Conservation (phyloP, 768 basidiomycete genomes). For the Lactifluus hygrophoroides region DNA sequence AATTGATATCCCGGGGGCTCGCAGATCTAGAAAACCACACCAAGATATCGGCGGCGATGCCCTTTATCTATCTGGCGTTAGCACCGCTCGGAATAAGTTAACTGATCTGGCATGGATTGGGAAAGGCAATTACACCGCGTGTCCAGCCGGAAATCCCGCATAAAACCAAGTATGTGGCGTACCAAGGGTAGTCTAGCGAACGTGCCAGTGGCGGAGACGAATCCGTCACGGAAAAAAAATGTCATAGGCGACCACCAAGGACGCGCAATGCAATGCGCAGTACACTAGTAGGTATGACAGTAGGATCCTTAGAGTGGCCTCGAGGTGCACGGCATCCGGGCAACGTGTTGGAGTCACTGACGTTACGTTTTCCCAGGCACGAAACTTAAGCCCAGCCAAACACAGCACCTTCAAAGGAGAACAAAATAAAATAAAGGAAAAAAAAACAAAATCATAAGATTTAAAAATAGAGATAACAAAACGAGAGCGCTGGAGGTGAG, state of each 20-base stretch:
- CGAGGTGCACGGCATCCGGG: slow-evolving; percentile 14
- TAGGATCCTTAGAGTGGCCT: neutral
- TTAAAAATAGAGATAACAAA: too few species aligned
- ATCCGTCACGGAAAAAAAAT: neutral
- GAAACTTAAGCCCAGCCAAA: neutral
- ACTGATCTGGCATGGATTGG: neutral
- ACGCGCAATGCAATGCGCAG: neutral
- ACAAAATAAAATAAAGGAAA: neutral
- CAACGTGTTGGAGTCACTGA: slow-evolving; percentile 10
- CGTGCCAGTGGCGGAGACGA: neutral
- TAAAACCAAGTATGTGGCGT: neutral
- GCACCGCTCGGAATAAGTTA: neutral
- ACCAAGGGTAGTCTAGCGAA: neutral
- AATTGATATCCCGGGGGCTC: slow-evolving; percentile 7
- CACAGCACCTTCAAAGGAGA: slow-evolving; percentile 10
- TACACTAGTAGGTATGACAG: neutral
- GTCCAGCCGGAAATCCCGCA: neutral
- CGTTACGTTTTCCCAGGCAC: slow-evolving; percentile 12
- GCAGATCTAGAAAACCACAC: neutral
- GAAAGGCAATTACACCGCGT: neutral
- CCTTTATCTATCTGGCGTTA: slow-evolving; percentile 12
- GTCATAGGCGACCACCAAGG: neutral
- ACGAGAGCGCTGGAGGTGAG: neutral
- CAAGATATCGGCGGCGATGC: neutral
- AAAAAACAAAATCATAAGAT: neutral